Base-by-base conservation (phyloP, 1,284 basidiomycete species). In the Apiotrichum akiyoshidainum region DNA sequence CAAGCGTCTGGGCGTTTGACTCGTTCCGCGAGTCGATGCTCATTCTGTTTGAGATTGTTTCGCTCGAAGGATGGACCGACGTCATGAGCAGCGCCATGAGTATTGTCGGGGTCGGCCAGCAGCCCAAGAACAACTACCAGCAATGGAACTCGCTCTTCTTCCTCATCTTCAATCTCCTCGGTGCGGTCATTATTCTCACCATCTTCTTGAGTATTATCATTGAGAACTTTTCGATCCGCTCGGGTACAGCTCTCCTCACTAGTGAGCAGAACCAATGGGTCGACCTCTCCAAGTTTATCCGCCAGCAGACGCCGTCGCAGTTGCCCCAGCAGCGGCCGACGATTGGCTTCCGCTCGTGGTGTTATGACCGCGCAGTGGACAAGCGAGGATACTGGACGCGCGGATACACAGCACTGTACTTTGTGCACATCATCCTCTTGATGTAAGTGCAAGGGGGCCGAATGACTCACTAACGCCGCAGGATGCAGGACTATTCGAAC, bases 31-130 rank as follows among this genome's bases (percentile, higher is more conserved):
- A 87, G 6, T 89, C 91, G 0, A 81, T 98, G 48, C 83, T 98
- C 52, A 97, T 98, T 68, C 82, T 98, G 3, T 98, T 98, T 70
- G 95, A 99, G 78, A 95, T 96, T 69, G 91, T 98, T 41, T 96
- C 92, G 0, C 80, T 97, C 48, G 90, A 97, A 77, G 95, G 95
- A 3, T 98, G 95, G 95, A 86, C 90, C 40, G 89, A 95, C 72
- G 94, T 95, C 54, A 90, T 97, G 88, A 79, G 80, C 22, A 82
- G 87, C 13, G 88, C 88, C 1, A 91, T 91, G 79, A 86, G 86
- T 65, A 89, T 97, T 59, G 87, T 84, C 0, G 90, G 89, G 1
- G 68, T 65, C 21, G 84, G 85, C 37, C 73, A 78, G 53, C 92
- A 96, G 71, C 89, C 90, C 1, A 77, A 84, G 62, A 83, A 80